Evolutionary conservation across 345 rosid genomes (phyloP).

Genomic region (Linum lewisii): DNA sequence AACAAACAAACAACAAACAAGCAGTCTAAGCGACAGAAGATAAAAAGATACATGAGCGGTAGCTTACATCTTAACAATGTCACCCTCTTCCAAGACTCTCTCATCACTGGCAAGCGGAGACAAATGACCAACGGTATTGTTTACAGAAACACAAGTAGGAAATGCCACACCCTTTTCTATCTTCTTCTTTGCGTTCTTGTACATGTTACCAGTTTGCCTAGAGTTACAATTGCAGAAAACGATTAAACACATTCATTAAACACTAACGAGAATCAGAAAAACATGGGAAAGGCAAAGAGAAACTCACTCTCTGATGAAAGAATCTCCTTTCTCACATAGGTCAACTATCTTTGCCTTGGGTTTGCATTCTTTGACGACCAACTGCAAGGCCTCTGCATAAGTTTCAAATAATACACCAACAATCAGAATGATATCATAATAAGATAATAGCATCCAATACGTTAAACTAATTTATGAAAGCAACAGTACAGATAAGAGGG

Average conservation of each 20-base stretch:
- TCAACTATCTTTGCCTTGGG: conserved; percentile 84
- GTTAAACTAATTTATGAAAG: neutral
- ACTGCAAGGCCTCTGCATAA: conserved; percentile 72
- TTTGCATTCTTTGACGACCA: conserved; percentile 66
- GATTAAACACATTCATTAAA: conserved; percentile 1
- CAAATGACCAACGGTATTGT: conserved; percentile 77
- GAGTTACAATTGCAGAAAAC: neutral
- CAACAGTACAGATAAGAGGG: neutral
- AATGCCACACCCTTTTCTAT: conserved; percentile 89
- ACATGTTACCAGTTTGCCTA: conserved; percentile 85
- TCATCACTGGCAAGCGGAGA: conserved; percentile 89
- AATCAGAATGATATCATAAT: neutral
- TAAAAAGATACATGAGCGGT: neutral
- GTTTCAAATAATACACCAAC: neutral
- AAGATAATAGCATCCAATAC: neutral
- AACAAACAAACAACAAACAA: neutral
- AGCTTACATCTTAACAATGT: conserved; percentile 76
- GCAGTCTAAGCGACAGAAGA: neutral
- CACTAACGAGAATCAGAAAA: neutral
- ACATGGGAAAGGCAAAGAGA: neutral
- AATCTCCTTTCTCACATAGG: conserved; percentile 79
- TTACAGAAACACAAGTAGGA: conserved; percentile 87
- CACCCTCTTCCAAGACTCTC: conserved; percentile 71
- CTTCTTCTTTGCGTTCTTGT: conserved; percentile 91
- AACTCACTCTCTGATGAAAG: conserved; percentile 84